Base-by-base conservation (phyloP, 2,329 filamentous ascomycete species). In the Apiospora malaysiana region DNA sequence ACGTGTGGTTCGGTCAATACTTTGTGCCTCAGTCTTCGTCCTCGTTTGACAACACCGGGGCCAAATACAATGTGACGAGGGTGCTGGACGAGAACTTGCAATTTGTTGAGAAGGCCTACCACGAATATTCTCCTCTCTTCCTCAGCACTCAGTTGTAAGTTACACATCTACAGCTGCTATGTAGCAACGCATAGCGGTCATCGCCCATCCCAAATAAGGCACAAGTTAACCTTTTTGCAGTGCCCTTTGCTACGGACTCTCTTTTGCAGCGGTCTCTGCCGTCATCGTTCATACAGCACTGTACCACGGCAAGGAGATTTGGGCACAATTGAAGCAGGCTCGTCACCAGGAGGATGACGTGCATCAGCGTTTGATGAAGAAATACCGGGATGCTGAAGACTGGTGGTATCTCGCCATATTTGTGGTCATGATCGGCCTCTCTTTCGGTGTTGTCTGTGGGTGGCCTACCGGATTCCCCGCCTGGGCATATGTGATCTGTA, bases 401-500 rank as follows among this genome's bases (percentile, higher is more conserved):
- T 90, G 86, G 86, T 90, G 87, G 87, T 90, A 89, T 71, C 75
- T 76, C 0, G 76, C 73, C 0, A 75, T 88, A 1, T 68, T 69
- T 25, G 12, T 71, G 16, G 65, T 63, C 82, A 68, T 80, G 84
- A 8, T 68, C 84, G 0, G 43, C 81, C 40, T 88, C 88, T 77
- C 75, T 87, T 14, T 86, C 77, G 2, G 78, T 89, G 0, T 82
- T 81, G 0, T 78, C 88, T 1, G 85, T 81, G 7, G 82, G 83
- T 90, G 87, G 86, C 83, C 85, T 4, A 89, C 88, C 0, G 85
- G 84, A 43, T 87, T 89, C 74, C 86, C 87, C n/a, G 85, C 84
- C 68, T 90, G 88, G 88, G 87, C 85, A 0, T 89, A 85, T 69
- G 76, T 90, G 68, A 81, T 90, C 70, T 89, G 88, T 78, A 84